Base-by-base conservation (phyloP, 495 filamentous ascomycete species). In the Podospora pseudoanserina region DNA sequence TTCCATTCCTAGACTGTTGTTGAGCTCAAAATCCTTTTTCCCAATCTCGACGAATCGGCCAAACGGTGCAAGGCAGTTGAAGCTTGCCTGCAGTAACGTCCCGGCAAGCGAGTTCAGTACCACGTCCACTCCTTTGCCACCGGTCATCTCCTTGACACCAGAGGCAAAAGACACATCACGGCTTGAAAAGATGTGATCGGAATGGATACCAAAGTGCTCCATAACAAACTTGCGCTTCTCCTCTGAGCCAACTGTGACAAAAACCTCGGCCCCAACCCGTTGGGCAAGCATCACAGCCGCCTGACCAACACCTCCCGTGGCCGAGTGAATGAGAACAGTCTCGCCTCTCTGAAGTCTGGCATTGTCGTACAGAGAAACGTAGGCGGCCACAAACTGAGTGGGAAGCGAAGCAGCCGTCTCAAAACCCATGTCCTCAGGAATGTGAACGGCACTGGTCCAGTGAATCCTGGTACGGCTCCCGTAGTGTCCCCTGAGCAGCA, bases 41-140 rank as follows among this genome's bases (percentile, higher is more conserved):
- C 85, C 86, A 7, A 88, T 75, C 65, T 90, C 88, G n/a, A 89
- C 75, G 66, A 89, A 84, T 0, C 76, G 79, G 3, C 86, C 86
- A 63, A 86, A 87, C 0, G 81, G 80, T 0, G 79, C 87, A n/a
- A 88, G 71, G 39, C 82, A 84, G 39, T 83, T 75, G 77, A 85
- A 88, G 0, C 80, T 80, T 7, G 82, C 82, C 23, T 82, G 84
- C 7, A 88, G 70, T 0, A 83, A 73, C n/a, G 80, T 79, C 1
- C 87, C 87, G 0, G 86, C 78, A 0, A 89, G 79, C 0, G 84
- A 87, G 74, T 89, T 89, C 2, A 89, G 76, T 0, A 86, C 84
- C n/a, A 89, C 77, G 68, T 89, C 87, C 0, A 87, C 87, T 2
- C 87, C 87, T 18, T 74, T 70, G 5, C 79, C 80, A 4, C 73